Conservation (phyloP, 768 basidiomycete species). For the Leccinum rimulosum region DNA sequence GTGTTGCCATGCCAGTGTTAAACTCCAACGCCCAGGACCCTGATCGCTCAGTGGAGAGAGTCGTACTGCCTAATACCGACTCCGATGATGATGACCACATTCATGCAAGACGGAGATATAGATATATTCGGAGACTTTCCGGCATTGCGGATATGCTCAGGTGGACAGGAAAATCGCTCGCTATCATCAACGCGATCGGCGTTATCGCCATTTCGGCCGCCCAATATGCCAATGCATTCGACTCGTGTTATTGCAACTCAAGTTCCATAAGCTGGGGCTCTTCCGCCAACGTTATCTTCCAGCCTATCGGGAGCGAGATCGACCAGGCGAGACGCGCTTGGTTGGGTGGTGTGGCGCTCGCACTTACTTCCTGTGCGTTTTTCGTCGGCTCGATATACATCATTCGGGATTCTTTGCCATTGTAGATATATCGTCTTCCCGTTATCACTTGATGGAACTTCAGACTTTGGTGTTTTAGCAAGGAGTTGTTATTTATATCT, state of each 20-base stretch:
- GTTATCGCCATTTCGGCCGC: conserved; percentile 27
- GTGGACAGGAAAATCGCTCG: conserved; percentile 27
- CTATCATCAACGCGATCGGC: conserved; percentile 26
- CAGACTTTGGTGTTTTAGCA: too few species aligned
- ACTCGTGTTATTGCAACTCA: conserved; percentile 31
- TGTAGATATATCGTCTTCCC: not conserved
- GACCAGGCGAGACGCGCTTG: conserved; percentile 30
- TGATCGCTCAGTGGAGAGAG: not conserved
- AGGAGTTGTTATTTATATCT: too few species aligned
- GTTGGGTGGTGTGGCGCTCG: conserved; percentile 36
- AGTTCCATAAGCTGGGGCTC: conserved; percentile 19
- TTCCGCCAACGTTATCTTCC: conserved; percentile 33
- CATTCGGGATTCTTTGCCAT: conserved; percentile 21
- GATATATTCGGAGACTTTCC: not conserved
- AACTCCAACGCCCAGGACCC: not conserved
- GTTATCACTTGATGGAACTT: too few species aligned
- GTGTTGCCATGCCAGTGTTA: not conserved
- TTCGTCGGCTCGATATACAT: conserved; percentile 32
- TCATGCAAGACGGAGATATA: not conserved
- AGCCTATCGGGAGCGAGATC: conserved; percentile 16
- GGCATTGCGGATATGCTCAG: conserved; percentile 20
- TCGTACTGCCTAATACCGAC: not conserved
- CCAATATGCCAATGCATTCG: conserved; percentile 27
- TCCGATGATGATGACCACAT: not conserved
- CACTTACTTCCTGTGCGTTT: conserved; percentile 18